Evolutionary conservation across 2,329 filamentous ascomycete genomes (phyloP), one percentile per base, ranked within the genome.

Genomic region (Aureobasidium sp.): DNA sequence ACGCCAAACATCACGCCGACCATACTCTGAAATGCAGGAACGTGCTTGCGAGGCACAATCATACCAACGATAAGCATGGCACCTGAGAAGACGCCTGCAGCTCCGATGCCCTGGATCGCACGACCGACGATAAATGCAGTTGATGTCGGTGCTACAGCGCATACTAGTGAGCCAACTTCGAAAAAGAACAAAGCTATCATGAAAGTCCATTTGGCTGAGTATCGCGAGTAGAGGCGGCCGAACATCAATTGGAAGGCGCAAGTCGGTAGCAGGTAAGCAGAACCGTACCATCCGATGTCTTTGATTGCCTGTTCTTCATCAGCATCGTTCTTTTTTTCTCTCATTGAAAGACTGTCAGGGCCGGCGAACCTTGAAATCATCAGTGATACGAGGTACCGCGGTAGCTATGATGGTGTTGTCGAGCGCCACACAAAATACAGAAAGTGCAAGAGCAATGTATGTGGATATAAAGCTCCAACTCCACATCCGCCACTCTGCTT

Each of bases 221-320:
- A 84, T 70, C 81, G 82, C 55, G 82, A 85, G 8, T 84, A 88
- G 1, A 87, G 83, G 72, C 81, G 81, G 27, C 78, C 81, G 47
- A 76, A 81, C 1, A 76, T 76, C 4, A 78, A 78, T 62, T 80
- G 78, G 0, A 68, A 48, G 20, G 74, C 69, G 34, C 72, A 75
- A 5, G 73, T 78, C 3, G 77, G 70, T 66, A 82, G 69, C 62
- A 78, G 73, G 67, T 78, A 81, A 0, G 76, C 72, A 7, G 67
- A 69, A 7, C 68, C 70, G 56, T 72, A 72, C 76, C 76, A 79
- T 22, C 70, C 70, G 7, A 77, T 72, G 22, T 78, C 70, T 31
- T 74, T 66, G 0, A 78, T 29, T 29, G 29, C 29, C 29, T 29
- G 29, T 29, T 5, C 7, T 29, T 29, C 29, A 29, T 29, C 5